Percentiles rank a stretch among this genome's conserved stretches.
Conservation (phyloP, 75 land plant species). For the Sequoia sempervirens region DNA sequence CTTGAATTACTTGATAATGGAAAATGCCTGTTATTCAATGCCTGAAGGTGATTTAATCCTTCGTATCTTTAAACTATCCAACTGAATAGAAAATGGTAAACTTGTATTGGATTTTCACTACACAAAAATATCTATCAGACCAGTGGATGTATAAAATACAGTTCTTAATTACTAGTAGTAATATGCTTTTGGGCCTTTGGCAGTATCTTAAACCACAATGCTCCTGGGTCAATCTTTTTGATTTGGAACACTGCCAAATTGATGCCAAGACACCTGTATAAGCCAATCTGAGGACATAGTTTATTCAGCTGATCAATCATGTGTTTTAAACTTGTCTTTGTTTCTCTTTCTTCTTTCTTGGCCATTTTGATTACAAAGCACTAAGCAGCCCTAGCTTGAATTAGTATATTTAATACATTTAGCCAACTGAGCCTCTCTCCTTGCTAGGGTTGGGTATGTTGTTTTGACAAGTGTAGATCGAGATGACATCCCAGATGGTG, state of each 20-base stretch:
- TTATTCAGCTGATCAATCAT: not conserved
- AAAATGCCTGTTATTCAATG: not conserved
- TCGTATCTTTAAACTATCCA: not conserved
- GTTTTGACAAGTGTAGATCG: conserved; percentile 96
- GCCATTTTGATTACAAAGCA: not conserved
- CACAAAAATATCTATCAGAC: not conserved
- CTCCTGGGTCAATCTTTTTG: not conserved
- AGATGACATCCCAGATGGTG: conserved; percentile 94
- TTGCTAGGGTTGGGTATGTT: conserved; percentile 84
- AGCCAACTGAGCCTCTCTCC: not conserved
- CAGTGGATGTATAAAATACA: not conserved
- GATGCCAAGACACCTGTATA: not conserved
- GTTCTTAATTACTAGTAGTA: not conserved
- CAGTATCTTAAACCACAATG: not conserved
- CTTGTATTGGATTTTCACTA: not conserved
- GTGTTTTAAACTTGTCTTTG: not conserved
- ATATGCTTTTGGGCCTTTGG: not conserved
- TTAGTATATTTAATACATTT: not conserved
- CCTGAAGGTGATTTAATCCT: not conserved
- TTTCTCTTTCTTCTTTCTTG: not conserved
- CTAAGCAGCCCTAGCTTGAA: not conserved
- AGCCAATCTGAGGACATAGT: not conserved
- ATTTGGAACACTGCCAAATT: not conserved
- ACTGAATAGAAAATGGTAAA: not conserved
- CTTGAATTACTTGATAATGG: not conserved